phyloP scores from a whole-genome alignment of 2,329 filamentous ascomycete genomes.

The Colletotrichum sp. region DNA sequence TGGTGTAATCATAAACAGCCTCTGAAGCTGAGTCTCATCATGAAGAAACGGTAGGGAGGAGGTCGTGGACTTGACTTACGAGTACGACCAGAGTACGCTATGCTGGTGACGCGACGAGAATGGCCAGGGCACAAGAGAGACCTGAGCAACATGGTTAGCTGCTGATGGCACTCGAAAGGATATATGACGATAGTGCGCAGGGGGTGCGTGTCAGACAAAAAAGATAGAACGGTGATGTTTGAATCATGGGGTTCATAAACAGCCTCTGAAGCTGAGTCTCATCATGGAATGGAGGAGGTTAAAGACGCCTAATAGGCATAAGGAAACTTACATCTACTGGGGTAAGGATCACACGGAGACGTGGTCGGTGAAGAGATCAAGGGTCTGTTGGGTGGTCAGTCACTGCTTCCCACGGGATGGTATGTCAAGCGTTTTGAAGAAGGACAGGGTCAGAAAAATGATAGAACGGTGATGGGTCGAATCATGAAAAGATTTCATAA shows the following conservation, averaged over 20 bases:
- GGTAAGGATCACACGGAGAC: not conserved
- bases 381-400: not conserved
- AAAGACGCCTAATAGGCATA: not conserved
- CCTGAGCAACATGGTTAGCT: not conserved
- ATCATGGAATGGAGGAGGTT: slow-evolving; percentile 29
- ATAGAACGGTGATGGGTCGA: slow-evolving; percentile 39
- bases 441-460: slow-evolving; percentile 23
- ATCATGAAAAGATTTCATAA: slow-evolving; percentile 47
- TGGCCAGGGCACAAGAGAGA: not conserved
- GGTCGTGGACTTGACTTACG: not conserved
- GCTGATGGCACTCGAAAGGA: not conserved
- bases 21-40: slow-evolving; percentile 46
- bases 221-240: slow-evolving; percentile 36
- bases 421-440: not conserved
- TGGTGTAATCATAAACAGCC: slow-evolving; percentile 53
- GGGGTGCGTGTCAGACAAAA: slow-evolving; percentile 14
- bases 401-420: not conserved
- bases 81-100: no score
- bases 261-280: slow-evolving; percentile 48
- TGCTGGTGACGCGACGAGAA: not conserved
- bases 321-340: not conserved
- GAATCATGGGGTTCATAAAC: slow-evolving; percentile 50
- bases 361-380: not conserved
- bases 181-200: not conserved
- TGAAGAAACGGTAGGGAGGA: slow-evolving; percentile 23